Evolutionary conservation across 345 rosid genomes (phyloP), one percentile per base, ranked within the genome.

Genomic region (Aethionema arabicum): DNA sequence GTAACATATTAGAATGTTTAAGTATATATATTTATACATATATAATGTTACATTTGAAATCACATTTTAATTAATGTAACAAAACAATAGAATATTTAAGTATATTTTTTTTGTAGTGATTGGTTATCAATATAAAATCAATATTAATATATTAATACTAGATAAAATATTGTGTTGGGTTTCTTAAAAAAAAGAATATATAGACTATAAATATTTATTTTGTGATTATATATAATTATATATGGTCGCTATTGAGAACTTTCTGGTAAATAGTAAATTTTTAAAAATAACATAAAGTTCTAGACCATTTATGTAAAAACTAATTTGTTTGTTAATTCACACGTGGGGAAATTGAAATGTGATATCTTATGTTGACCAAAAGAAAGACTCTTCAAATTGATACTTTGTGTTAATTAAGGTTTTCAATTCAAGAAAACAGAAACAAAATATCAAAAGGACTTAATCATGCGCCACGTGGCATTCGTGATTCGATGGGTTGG

Each of bases 401-500:
- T 45, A 54, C 38, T 46, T 21, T 39, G 38, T 69, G 42, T 52
- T 31, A 16, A 45, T 5, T 5, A 35, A 8, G 8, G 55, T 11
- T 59, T 52, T 52, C 27, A 1, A 59, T 35, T 35, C 46, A 21
- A 42, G 38, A 56, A 56, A 8, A 43, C 65, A 70, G 53, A 56
- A 32, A 48, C 54, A 56, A 65, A 63, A 50, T 65, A 63, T 8
- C n/a, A n/a, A n/a, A n/a, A 52, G 69, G 40, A 49, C 65, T 42
- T 11, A 27, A 29, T 15, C 69, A 48, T 36, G 54, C 48, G n/a
- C 54, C 74, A 70, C 69, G 37, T 57, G 74, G 65, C 47, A 3
- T 7, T 2, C 0, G n/a, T 10, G n/a, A 63, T 56, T 56, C 12
- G 65, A 30, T 4, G 29, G 9, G 69, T 40, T 16, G 6, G 69